phyloP scores from a whole-genome alignment of 345 rosid species.

The Eucalyptus victrix region DNA sequence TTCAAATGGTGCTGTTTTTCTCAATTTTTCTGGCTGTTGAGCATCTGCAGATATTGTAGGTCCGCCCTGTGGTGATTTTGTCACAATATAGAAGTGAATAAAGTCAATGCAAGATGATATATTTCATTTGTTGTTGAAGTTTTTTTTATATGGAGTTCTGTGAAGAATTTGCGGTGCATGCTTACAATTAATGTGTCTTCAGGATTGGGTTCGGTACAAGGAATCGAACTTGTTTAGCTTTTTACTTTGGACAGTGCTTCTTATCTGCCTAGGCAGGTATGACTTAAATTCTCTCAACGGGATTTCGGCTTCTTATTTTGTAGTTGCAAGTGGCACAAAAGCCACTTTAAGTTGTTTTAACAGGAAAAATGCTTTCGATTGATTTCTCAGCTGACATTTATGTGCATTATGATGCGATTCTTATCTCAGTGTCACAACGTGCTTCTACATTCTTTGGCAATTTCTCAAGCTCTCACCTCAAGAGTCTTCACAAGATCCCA shows the following conservation, averaged over 20 bases:
- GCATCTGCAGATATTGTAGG: too few relatives aligned
- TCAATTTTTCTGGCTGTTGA: too few relatives aligned
- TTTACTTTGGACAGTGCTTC: constrained; percentile 45
- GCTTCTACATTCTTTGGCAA: constrained; percentile 54
- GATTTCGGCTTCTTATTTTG: neutral
- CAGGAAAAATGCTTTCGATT: neutral
- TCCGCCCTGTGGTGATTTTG: too few relatives aligned
- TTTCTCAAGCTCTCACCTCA: constrained; percentile 52
- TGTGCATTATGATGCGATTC: neutral
- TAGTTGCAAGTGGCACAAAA: neutral
- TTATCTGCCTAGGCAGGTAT: constrained; percentile 60
- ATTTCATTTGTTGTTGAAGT: neutral
- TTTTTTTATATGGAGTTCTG: neutral
- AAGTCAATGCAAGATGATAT: neutral
- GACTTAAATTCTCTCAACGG: neutral
- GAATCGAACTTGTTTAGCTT: constrained; percentile 30
- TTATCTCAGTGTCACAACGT: constrained; percentile 33
- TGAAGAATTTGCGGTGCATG: neutral
- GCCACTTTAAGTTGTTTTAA: neutral
- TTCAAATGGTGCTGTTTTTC: too few relatives aligned
- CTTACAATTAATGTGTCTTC: neutral
- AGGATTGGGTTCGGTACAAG: constrained; percentile 78
- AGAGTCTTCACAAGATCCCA: constrained; percentile 56
- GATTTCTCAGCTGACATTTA: neutral
- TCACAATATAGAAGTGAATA: too few relatives aligned